These are phyloP conservation scores for Curvularia lunata DNA, from an alignment of 2,329 filamentous ascomycete genomes.

Conservation along the genomic window DNA sequence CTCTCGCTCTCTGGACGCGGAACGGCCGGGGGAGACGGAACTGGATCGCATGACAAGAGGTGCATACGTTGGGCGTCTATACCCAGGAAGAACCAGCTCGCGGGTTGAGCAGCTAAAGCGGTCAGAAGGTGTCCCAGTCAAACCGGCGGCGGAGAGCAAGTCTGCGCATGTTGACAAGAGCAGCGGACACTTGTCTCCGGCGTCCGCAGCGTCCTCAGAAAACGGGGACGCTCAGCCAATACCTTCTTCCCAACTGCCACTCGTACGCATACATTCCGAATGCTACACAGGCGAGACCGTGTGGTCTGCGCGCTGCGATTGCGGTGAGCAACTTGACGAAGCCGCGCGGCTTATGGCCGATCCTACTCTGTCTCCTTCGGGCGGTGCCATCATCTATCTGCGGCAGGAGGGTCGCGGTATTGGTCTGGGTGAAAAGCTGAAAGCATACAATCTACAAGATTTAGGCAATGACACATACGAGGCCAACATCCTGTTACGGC, in stretches of 20 bases:
- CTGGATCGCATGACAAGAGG: conserved; percentile 92
- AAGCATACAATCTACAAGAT: conserved; percentile 97
- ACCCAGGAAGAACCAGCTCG: conserved; percentile 81
- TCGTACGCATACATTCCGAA: conserved; percentile 96
- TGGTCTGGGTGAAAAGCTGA: conserved; percentile 91
- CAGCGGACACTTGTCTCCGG: conserved; percentile 26
- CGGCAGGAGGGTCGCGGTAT: conserved; percentile 96
- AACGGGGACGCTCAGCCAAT: conserved; percentile 36
- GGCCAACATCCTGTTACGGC: conserved; percentile 86
- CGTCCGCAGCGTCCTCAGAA: conserved; percentile 35
- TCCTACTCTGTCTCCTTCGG: conserved; percentile 62
- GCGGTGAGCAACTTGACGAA: conserved; percentile 96
- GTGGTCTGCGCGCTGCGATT: conserved; percentile 97
- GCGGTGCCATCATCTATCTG: conserved; percentile 93
- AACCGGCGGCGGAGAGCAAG: conserved; percentile 18
- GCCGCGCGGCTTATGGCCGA: conserved; percentile 91
- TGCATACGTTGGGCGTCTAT: conserved; percentile 87
- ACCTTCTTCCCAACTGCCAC: conserved; percentile 60
- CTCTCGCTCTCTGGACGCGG: conserved; percentile 71
- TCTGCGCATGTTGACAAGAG: conserved; percentile 11
- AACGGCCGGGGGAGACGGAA: conserved; percentile 78
- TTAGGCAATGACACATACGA: conserved; percentile 97
- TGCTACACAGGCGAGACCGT: conserved; percentile 99
- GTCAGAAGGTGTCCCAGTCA: conserved; percentile 43
- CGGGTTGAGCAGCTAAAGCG: conserved; percentile 62